Percentiles rank a stretch among this genome's conserved stretches.
Evolutionary conservation across 192 early-diverging fungal genomes (phyloP).

Genomic region (Gonapodya sp.): DNA sequence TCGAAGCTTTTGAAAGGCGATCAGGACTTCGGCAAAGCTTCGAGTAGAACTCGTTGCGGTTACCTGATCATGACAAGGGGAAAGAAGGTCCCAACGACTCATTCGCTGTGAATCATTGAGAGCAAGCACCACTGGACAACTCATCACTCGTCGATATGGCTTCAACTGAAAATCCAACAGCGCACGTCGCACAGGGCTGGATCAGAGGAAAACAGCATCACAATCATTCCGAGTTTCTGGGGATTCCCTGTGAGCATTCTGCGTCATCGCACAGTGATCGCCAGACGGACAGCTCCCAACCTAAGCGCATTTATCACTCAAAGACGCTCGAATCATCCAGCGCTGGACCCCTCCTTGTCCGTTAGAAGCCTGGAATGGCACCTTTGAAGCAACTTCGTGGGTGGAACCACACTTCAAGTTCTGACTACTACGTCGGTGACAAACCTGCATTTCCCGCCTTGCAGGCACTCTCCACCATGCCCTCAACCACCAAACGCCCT

Average conservation of each 20-base stretch:
- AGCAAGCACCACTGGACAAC: not conserved
- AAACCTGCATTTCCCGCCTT: not conserved
- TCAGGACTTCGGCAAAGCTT: not conserved
- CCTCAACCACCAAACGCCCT: not conserved
- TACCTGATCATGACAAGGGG: not conserved
- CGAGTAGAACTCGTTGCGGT: not conserved
- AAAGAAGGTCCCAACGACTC: not conserved
- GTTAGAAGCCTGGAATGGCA: not conserved
- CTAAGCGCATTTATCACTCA: not conserved
- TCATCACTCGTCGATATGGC: not conserved
- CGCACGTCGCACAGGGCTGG: slow-evolving; percentile 1
- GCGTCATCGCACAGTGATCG: not conserved
- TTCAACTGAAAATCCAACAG: not conserved
- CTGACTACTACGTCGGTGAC: not conserved
- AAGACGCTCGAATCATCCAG: not conserved
- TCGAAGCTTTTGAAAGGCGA: not conserved
- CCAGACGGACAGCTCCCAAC: not conserved
- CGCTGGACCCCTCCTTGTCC: not conserved
- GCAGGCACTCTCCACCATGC: not conserved
- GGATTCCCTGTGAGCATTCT: not conserved
- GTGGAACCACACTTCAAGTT: not conserved
- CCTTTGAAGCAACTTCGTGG: not conserved
- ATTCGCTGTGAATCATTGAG: not conserved
- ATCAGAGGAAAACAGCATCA: not conserved
- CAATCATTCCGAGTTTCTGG: not conserved